Percentiles rank a stretch among this genome's conserved stretches.
Evolutionary conservation across 2,329 filamentous ascomycete genomes (phyloP).

Genomic region (Scedosporium apiospermum): DNA sequence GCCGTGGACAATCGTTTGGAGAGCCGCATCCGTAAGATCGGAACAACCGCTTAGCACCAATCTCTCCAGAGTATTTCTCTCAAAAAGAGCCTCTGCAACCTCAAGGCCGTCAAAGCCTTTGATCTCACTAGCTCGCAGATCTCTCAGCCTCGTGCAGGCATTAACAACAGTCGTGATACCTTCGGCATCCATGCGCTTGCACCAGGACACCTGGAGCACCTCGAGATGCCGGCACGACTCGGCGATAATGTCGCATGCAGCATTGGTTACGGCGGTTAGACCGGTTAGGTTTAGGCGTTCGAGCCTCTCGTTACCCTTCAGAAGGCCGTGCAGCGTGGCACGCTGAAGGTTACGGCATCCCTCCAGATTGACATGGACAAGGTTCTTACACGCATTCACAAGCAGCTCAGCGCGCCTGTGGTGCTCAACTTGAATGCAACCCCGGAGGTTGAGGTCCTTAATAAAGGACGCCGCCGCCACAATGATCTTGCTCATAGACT

Average conservation of each 20-base stretch:
- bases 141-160: constrained; percentile 62
- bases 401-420: constrained; percentile 69
- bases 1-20: constrained; percentile 69
- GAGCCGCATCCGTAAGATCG: constrained; percentile 64
- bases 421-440: constrained; percentile 81
- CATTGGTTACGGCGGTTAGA: constrained; percentile 68
- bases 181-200: constrained; percentile 69
- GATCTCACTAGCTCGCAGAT: constrained; percentile 76
- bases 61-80: constrained; percentile 73
- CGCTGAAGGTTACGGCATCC: constrained; percentile 79
- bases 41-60: constrained; percentile 72
- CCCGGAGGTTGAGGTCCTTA: constrained; percentile 79
- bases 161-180: constrained; percentile 66
- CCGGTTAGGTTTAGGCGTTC: constrained; percentile 83
- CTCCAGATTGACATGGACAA: constrained; percentile 80
- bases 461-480: constrained; percentile 80
- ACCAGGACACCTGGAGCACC: constrained; percentile 86
- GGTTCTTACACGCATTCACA: constrained; percentile 75
- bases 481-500: constrained; percentile 77
- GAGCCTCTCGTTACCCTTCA: constrained; percentile 64
- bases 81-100: constrained; percentile 66
- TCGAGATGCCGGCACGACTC: constrained; percentile 74
- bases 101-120: constrained; percentile 66
- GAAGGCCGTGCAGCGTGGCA: constrained; percentile 66
- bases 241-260: constrained; percentile 77